Evolutionary conservation across 2,329 filamentous ascomycete species (phyloP).

Genomic region (Pseudopyricularia cyperi): DNA sequence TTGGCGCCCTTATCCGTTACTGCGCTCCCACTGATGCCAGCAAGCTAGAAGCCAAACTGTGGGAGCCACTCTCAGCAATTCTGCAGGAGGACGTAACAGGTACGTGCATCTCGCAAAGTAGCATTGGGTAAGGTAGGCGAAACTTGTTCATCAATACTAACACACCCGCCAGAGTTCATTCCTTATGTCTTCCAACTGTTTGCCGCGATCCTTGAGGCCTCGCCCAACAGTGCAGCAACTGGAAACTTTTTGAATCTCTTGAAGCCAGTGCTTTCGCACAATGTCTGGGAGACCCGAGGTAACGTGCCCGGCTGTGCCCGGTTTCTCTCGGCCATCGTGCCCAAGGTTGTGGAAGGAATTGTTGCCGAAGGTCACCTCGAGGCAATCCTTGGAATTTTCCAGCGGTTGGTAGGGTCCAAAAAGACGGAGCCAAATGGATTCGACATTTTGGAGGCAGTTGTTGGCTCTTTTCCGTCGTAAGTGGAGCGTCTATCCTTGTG

Average conservation of each 20-base stretch:
- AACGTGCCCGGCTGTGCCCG: slow-evolving; percentile 87
- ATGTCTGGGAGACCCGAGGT: slow-evolving; percentile 81
- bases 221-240: slow-evolving; percentile 65
- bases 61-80: slow-evolving; percentile 69
- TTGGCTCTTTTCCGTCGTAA: slow-evolving; percentile 60
- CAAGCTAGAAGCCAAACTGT: slow-evolving; percentile 68
- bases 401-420: slow-evolving; percentile 71
- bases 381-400: slow-evolving; percentile 87
- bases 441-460: slow-evolving; percentile 73
- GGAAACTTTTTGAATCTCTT: slow-evolving; percentile 71
- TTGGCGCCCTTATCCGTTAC: slow-evolving; percentile 76
- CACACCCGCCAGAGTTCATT: slow-evolving; percentile 57
- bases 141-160: background rate
- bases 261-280: slow-evolving; percentile 63
- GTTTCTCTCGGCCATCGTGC: slow-evolving; percentile 71
- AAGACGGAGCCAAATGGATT: slow-evolving; percentile 78
- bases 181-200: slow-evolving; percentile 96
- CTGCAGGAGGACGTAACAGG: slow-evolving; percentile 71
- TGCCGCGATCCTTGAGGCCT: slow-evolving; percentile 77
- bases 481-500: slow-evolving; percentile 16
- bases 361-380: slow-evolving; percentile 70
- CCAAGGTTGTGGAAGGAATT: slow-evolving; percentile 61
- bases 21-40: slow-evolving; percentile 51
- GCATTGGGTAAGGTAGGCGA: background rate
- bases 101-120: slow-evolving; percentile 20